Percentiles rank a stretch among this genome's conserved stretches.
phyloP scores from a whole-genome alignment of 2,329 filamentous ascomycete genomes.

The Penicillium sp. region DNA sequence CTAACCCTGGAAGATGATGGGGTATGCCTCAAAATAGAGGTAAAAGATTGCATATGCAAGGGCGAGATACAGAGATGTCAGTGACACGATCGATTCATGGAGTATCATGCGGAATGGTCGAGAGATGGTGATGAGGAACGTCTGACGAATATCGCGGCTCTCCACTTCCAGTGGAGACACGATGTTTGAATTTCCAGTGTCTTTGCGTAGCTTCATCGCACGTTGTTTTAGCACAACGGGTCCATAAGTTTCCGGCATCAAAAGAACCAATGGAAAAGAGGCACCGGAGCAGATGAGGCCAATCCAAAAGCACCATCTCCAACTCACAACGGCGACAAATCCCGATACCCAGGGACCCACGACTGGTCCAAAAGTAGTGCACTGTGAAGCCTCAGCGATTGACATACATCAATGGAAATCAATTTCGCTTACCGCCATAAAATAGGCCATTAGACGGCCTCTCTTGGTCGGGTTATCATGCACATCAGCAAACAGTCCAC shows the following conservation, averaged over 20 bases:
- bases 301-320: conserved; percentile 58
- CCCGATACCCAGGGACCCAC: conserved; percentile 49
- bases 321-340: conserved; percentile 44
- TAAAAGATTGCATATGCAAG: conserved; percentile 68
- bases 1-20: conserved; percentile 61
- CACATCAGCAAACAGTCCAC: conserved; percentile 50
- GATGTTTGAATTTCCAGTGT: conserved; percentile 54
- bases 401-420: neutral
- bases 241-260: conserved; percentile 65
- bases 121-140: conserved; percentile 64
- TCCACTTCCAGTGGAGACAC: conserved; percentile 67
- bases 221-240: conserved; percentile 60
- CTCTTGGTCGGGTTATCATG: conserved; percentile 46
- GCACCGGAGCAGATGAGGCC: conserved; percentile 63
- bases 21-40: conserved; percentile 76
- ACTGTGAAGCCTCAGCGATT: conserved; percentile 5
- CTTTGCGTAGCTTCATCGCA: conserved; percentile 59
- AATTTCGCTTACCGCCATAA: conserved; percentile 39
- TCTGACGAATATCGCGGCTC: conserved; percentile 41
- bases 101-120: conserved; percentile 70
- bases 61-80: conserved; percentile 68
- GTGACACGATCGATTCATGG: conserved; percentile 71
- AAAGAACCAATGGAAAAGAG: conserved; percentile 53
- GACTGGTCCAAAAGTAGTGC: conserved; percentile 44
- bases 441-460: conserved; percentile 44